A percentile compares a stretch with the other conserved stretches of the same genome.
Conservation (phyloP, 129 eudicot genomes). For the Calendula officinalis region DNA sequence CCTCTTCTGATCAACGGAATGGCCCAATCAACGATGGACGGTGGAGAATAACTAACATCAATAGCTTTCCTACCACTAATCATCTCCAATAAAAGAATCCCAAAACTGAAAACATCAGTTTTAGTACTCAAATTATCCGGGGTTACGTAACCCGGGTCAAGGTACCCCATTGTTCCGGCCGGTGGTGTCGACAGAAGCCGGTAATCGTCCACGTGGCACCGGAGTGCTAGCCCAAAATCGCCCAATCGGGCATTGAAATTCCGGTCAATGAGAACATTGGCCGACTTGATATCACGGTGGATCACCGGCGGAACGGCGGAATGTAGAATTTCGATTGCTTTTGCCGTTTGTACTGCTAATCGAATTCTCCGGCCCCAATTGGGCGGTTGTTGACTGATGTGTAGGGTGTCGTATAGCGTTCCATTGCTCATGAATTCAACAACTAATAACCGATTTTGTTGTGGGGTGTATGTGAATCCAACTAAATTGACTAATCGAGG, state of each 20-base stretch:
- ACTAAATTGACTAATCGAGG: slow-evolving; percentile 78
- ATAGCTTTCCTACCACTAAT: slow-evolving; percentile 89
- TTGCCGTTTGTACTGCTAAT: slow-evolving; percentile 69
- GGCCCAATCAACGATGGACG: slow-evolving; percentile 95
- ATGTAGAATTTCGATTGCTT: slow-evolving; percentile 74
- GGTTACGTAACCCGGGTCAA: slow-evolving; percentile 81
- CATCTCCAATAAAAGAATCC: slow-evolving; percentile 75
- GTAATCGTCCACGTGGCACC: slow-evolving; percentile 64
- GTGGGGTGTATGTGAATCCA: slow-evolving; percentile 54
- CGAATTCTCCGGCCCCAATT: slow-evolving; percentile 69
- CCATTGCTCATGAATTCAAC: slow-evolving; percentile 91
- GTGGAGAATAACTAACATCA: slow-evolving; percentile 78
- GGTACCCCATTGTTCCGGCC: slow-evolving; percentile 94
- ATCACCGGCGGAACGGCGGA: slow-evolving; percentile 70
- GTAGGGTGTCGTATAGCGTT: slow-evolving; percentile 65
- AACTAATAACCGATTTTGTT: slow-evolving; percentile 50
- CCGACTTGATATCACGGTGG: slow-evolving; percentile 86
- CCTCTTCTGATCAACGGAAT: slow-evolving; percentile 81
- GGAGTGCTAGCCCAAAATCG: slow-evolving; percentile 81
- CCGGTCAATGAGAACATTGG: slow-evolving; percentile 70
- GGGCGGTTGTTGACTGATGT: slow-evolving; percentile 49
- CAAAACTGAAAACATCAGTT: slow-evolving; percentile 88
- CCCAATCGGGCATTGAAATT: slow-evolving; percentile 74
- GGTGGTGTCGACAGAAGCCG: slow-evolving; percentile 80
- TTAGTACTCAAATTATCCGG: slow-evolving; percentile 93